Base-by-base conservation (phyloP, 2,329 filamentous ascomycete species). In the Colletotrichum sp. region DNA sequence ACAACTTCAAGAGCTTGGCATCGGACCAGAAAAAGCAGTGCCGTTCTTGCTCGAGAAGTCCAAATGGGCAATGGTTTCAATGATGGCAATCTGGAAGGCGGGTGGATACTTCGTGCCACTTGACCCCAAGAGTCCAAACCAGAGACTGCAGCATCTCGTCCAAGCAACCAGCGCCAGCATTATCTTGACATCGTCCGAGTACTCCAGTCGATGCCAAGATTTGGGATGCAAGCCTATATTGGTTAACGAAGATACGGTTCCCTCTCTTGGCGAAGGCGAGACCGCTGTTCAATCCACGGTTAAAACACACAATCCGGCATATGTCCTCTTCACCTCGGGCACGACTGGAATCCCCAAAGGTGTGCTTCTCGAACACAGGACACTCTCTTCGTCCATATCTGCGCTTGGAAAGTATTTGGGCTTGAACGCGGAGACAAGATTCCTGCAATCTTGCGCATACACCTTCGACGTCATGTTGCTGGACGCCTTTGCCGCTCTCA, bases 271-370 rank as follows among this genome's bases (percentile, higher is more conserved):
- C 30, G 28, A 28, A 24, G 18, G n/a, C n/a, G 16, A 7, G 34
- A n/a, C 24, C 21, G 15, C 12, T 24, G 10, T 21, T 7, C 34
- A 55, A 10, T n/a, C 64, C 21, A 24, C 64, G 7, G 49, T 65
- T 13, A 21, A 36, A 8, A 59, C 65, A 4, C 15, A 24, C 44
- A 78, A 77, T 57, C 70, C 77, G 0, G 80, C 80, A 1, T 83
- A 80, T 36, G 69, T 81, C 1, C 67, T 83, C 18, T 83, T 81
- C 52, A 83, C 82, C 0, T 83, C 81, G 0, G 81, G 82, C 3
- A 80, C 75, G 2, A 81, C 82, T 1, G 82, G 81, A 1, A 72
- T 72, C 15, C 81, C 68, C 5, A 83, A 83, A n/a, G 82, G 80
- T 7, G 77, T 79, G 8, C 52, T 82, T 8, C 75, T 83, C 15